Conservation (phyloP, 306 rosid species). For the Geum urbanum region DNA sequence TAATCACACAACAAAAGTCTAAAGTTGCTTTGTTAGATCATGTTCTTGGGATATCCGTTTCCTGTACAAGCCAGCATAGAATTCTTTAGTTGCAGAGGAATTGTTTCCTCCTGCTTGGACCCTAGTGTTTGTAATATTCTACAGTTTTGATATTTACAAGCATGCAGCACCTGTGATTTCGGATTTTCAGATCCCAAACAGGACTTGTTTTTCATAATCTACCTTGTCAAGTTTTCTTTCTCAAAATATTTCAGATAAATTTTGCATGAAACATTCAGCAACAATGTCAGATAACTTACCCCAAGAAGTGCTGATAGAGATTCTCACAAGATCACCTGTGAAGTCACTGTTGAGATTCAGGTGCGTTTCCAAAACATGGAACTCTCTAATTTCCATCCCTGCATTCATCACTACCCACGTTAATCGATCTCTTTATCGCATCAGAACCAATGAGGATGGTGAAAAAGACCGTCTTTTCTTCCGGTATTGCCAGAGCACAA, state of each 20-base stretch:
- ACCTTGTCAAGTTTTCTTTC: too few species aligned
- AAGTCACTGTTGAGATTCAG: constrained; percentile 1
- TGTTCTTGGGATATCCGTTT: too few species aligned
- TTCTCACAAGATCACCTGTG: background rate
- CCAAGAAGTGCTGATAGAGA: background rate
- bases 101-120: too few species aligned
- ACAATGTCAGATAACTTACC: background rate
- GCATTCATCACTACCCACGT: background rate
- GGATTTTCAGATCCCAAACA: too few species aligned
- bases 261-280: background rate
- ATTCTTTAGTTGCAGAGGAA: too few species aligned
- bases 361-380: background rate
- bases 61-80: too few species aligned
- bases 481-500: background rate
- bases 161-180: too few species aligned
- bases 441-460: background rate
- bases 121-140: too few species aligned
- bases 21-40: too few species aligned
- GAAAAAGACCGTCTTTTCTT: background rate
- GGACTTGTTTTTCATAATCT: too few species aligned
- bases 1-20: too few species aligned
- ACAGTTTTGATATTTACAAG: too few species aligned
- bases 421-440: background rate
- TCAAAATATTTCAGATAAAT: background rate
- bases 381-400: background rate